Evolutionary conservation across 2,329 filamentous ascomycete species (phyloP).

Genomic region (Colletotrichum sp.): DNA sequence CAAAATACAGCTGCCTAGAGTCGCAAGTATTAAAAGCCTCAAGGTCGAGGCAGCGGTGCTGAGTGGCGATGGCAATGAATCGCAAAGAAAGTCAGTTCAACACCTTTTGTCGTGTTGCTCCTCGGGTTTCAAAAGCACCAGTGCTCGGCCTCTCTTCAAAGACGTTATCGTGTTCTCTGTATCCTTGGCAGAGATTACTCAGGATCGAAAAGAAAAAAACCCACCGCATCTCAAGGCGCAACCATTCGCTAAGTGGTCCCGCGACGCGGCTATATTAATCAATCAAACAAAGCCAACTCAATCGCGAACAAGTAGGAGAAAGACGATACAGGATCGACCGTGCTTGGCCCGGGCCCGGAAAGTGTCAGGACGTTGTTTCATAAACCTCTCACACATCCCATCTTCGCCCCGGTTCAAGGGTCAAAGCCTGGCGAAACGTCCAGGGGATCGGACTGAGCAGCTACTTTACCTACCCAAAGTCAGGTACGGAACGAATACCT

Average conservation of each 20-base stretch:
- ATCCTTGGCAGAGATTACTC: neutral
- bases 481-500: neutral
- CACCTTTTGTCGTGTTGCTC: neutral
- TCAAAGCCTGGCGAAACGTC: neutral
- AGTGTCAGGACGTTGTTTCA: constrained; percentile 24
- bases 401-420: constrained; percentile 4
- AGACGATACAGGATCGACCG: neutral
- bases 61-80: neutral
- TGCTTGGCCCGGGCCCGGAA: constrained; percentile 15
- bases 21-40: neutral
- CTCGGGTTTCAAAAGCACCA: neutral
- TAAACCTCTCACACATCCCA: constrained; percentile 21
- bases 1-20: neutral
- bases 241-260: neutral
- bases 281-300: neutral
- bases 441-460: neutral
- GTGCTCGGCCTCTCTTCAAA: neutral
- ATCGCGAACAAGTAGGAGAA: neutral
- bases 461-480: neutral
- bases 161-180: neutral
- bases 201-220: neutral
- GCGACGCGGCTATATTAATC: neutral
- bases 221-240: neutral
- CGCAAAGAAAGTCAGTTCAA: neutral
- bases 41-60: neutral